Evolutionary conservation across 257 asterid genomes (phyloP), one percentile per base, ranked within the genome.

Genomic region (Primulina eburnea): DNA sequence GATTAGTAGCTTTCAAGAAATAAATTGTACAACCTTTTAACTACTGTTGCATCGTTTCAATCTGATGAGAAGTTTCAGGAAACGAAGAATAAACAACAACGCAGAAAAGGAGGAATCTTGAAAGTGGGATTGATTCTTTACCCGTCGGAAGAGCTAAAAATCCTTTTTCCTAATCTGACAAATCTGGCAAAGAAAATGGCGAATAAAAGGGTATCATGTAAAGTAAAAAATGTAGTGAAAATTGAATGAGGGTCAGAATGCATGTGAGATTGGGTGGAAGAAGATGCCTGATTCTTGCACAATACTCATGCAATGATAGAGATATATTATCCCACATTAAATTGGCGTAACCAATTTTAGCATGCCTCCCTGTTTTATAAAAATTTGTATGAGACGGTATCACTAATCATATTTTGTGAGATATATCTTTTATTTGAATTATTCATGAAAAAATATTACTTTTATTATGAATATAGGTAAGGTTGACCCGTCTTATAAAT

Each of bases 261-360:
- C 96, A 87, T 86, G 96, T 87, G 96, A 77, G 78, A 75, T 24
- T 67, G 79, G 72, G 80, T 47, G 65, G 67, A 56, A 43, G 86
- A 88, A 85, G 82, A 83, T 86, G 92, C 79, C 67, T 37, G 70
- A 77, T 78, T 81, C 81, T 78, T 82, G 88, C 79, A 82, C 77
- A 76, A 77, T 76, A 83, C 80, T 70, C 79, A 62, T 72, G 75
- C 57, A 59, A 55, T 30, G 38, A 53, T 30, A 56, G 14, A n/a
- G 70, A 71, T 71, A 68, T 62, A 66, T 72, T 67, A 26, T 60
- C 60, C 58, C 24, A 40, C 73, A 81, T 77, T 80, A 77, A 79
- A 68, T 24, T 53, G 58, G 68, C 81, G 64, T 59, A 78, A 50
- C 73, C 76, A 63, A 62, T 73, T 79, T 78, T 63, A 10, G 83